Evolutionary conservation across 768 basidiomycete genomes (phyloP), one percentile per base, ranked within the genome.

Genomic region (Sistotremastrum niveocremeum): DNA sequence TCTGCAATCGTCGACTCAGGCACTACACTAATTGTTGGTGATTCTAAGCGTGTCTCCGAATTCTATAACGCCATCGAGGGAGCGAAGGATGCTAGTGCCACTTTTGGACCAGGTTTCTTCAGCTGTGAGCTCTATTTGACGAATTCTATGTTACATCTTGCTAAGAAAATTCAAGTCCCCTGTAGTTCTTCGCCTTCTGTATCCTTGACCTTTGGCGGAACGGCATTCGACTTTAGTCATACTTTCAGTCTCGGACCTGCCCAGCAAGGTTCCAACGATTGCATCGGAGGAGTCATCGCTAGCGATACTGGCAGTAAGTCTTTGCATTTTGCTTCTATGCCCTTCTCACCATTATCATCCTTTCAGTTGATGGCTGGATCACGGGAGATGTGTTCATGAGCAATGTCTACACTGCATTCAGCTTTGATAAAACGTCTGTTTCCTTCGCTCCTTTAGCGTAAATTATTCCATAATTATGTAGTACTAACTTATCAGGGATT

Each of bases 1-100:
- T 32, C 38, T 12, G 55, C 65, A 10, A 58, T 70, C 46, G 45
- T 72, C 39, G 69, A 69, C 51, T 63, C 71, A 48, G 79, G 73
- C 44, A 74, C 73, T 51, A 74, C 74, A 34, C 65, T 77, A 52
- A 66, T 71, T 47, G 58, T 79, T 37, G 69, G 69, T 7, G 69
- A 73, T 39, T 42, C 56, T 2, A 44, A 42, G 5, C 67, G 65
- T 31, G 73, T 67, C 11, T 42, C 39, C 2, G 62, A 68, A 28
- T 54, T 74, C 41, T 71, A 73, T 55, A n/a, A 57, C 11, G 51
- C 57, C 46, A 73, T 76, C 48, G 52, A 54, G n/a, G 72, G 72
- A 20, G 58, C 72, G 5, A 52, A 63, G 47, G 53, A 63, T 31
- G 69, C 67, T 40, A 67, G 69, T 5, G 66, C 72, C 49, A 39